phyloP scores from a whole-genome alignment of 129 eudicot species.

The Artemisia annua region DNA sequence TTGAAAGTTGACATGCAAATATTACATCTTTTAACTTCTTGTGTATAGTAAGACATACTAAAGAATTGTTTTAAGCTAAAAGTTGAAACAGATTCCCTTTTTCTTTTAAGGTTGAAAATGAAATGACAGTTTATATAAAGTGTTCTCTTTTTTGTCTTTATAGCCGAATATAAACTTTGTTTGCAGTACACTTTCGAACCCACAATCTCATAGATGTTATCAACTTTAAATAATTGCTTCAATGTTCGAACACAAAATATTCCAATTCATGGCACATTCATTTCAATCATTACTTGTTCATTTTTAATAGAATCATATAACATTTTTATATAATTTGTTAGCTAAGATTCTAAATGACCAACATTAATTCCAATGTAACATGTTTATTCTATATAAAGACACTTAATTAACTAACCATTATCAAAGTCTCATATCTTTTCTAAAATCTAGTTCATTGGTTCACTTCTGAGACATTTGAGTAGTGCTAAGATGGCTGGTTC shows the following conservation, averaged over 20 bases:
- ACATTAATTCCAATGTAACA: not conserved
- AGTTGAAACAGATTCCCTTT: not conserved
- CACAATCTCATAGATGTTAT: not conserved
- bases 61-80: no score
- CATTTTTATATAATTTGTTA: not conserved
- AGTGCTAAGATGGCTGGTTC: conserved; percentile 31
- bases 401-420: conserved; percentile 12
- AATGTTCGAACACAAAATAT: no score
- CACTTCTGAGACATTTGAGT: not conserved
- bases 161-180: conserved; percentile 11
- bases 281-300: conserved; percentile 23
- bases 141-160: conserved; percentile 26
- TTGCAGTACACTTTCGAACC: no score
- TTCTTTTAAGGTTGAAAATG: conserved; percentile 15
- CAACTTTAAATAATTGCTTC: conserved; percentile 2
- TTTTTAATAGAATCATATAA: conserved; percentile 14
- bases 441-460: not conserved
- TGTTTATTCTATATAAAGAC: conserved; percentile 25
- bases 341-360: not conserved
- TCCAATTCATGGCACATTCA: conserved; percentile 31
- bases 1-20: no score
- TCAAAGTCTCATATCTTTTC: conserved; percentile 10
- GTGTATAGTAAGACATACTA: no score
- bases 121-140: conserved; percentile 25
- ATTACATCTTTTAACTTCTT: no score